phyloP scores from a whole-genome alignment of 176 grass and related monocot species.

The Avena insularis region DNA sequence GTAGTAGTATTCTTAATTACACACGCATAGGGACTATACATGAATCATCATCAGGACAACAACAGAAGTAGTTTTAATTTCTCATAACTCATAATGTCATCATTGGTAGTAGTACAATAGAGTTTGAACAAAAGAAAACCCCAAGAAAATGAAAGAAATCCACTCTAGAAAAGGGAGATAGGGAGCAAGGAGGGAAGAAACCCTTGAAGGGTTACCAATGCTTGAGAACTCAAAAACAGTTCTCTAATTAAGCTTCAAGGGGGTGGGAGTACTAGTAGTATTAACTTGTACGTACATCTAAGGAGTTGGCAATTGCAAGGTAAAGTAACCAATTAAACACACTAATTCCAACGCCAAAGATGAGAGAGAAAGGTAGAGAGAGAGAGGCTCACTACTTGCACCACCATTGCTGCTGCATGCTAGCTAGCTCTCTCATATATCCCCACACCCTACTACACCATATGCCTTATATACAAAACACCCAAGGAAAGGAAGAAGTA shows the following conservation, averaged over 20 bases:
- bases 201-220: constrained; percentile 47
- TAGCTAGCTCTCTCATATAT: constrained; percentile 50
- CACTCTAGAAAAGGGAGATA: constrained; percentile 45
- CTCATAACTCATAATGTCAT: constrained; percentile 55
- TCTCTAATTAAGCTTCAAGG: constrained; percentile 57
- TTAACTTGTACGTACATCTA: constrained; percentile 61
- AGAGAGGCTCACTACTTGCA: constrained; percentile 50
- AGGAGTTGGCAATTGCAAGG: constrained; percentile 44
- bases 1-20: constrained; percentile 17
- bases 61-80: constrained; percentile 49
- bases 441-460: constrained; percentile 34
- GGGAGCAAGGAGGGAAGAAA: not conserved
- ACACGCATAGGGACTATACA: constrained; percentile 1
- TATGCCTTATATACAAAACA: constrained; percentile 67
- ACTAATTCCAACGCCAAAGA: constrained; percentile 54
- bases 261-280: constrained; percentile 50
- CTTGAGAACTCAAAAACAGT: constrained; percentile 75
- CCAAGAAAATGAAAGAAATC: constrained; percentile 31
- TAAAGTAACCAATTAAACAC: constrained; percentile 60
- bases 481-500: constrained; percentile 32
- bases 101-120: constrained; percentile 52
- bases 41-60: constrained; percentile 53
- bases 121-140: constrained; percentile 40
- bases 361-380: constrained; percentile 37
- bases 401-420: constrained; percentile 40